Base-by-base conservation (phyloP, 2,329 filamentous ascomycete genomes). In the Fusarium illudens region DNA sequence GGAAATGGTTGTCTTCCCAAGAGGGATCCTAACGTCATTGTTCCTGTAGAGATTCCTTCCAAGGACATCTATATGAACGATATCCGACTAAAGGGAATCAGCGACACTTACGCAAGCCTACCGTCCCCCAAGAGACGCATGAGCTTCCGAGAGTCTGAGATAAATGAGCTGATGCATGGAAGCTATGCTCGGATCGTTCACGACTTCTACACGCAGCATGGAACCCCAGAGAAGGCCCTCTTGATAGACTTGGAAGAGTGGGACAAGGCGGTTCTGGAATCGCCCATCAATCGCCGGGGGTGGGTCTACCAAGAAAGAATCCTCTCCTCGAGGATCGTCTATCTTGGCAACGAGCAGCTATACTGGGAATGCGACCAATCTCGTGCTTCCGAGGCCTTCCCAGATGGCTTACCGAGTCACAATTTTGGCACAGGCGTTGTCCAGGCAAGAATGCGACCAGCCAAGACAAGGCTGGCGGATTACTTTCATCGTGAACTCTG, bases 271-370 rank as follows among this genome's bases (percentile, higher is more conserved):
- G 13, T 50, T 4, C 6, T 32, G 13, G 30, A 50, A 11, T 22
- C 48, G 1, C 48, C 48, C 8, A 50, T 62, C 30, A 59, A 62
- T 7, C 48, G 9, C n/a, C 17, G 54, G 5, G 60, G 30, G 6
- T 62, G 46, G 56, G 60, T 59, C 4, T 8, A 59, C 2, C 60
- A 62, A 44, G 60, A 62, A 30, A 32, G 34, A 6, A 29, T 37
- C 15, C 33, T 62, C 1, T 62, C 60, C 0, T 10, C 17, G 1
- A 39, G 55, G 3, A 19, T 59, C 4, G 32, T 62, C 1, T 59
- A 59, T 10, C 12, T 62, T 13, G 55, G 60, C 0, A 60, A 48
- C 2, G 55, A 59, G 1, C 25, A 62, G 11, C 1, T 62, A 0
- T 62, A 62, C 9, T 59, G 60, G 60, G 48, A 62, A 12, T 62